These are phyloP conservation scores for Kodamaea arcana DNA, from an alignment of 1,139 yeast species.

Conservation along the genomic window DNA sequence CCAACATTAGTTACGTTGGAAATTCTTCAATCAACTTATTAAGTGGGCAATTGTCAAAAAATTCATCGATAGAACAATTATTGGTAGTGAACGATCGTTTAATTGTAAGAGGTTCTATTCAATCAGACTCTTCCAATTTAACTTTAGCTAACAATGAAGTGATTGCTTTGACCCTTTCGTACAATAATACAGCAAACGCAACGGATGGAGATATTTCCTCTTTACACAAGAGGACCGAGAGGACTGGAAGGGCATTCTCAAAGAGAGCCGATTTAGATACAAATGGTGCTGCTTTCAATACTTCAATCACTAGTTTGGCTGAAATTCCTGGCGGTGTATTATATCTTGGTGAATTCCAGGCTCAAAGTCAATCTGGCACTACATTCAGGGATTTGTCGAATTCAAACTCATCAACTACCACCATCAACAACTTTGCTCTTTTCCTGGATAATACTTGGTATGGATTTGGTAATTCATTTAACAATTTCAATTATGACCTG, in stretches of 20 bases:
- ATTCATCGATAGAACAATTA: constrained; percentile 38
- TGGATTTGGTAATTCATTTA: constrained; percentile 37
- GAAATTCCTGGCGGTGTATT: constrained; percentile 20
- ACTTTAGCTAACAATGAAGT: constrained; percentile 27
- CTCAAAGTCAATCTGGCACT: constrained; percentile 18
- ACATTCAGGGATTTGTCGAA: constrained; percentile 27
- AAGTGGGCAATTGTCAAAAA: constrained; percentile 46
- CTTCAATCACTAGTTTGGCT: constrained; percentile 23
- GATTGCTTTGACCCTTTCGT: constrained; percentile 23
- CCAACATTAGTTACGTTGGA: constrained; percentile 48
- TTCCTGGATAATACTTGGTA: constrained; percentile 26
- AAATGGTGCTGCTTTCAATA: constrained; percentile 30
- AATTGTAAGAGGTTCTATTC: constrained; percentile 47
- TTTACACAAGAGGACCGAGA: constrained; percentile 22
- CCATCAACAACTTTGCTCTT: constrained; percentile 35
- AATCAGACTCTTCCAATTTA: constrained; percentile 29
- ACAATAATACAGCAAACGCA: constrained; percentile 34
- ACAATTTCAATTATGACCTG: constrained; percentile 21
- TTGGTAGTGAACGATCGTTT: constrained; percentile 31
- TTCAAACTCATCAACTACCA: constrained; percentile 22
- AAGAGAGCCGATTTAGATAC: constrained; percentile 12
- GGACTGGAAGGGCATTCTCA: neutral
- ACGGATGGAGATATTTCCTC: constrained; percentile 14
- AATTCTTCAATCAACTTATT: constrained; percentile 65
- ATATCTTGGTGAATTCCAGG: constrained; percentile 32